A percentile compares a stretch with the other conserved stretches of the same genome.
Conservation (phyloP, 306 rosid species). For the Dicorynia guianensis region DNA sequence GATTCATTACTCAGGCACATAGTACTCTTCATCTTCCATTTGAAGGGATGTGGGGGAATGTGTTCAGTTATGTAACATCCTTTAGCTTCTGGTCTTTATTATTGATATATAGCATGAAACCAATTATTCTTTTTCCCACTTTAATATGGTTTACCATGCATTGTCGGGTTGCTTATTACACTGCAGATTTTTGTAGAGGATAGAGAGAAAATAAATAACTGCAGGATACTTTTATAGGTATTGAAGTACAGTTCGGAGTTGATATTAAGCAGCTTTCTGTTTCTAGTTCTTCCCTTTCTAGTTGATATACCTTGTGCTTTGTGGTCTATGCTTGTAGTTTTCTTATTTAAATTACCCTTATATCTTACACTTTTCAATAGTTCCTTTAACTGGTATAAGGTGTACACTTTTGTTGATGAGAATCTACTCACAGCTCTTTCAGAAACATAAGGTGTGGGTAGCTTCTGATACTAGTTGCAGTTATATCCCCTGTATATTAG, state of each 20-base stretch:
- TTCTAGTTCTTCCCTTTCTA: background rate
- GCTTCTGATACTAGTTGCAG: background rate
- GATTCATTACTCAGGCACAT: background rate
- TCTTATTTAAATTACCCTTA: background rate
- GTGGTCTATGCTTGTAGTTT: background rate
- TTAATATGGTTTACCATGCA: background rate
- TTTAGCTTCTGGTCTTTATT: background rate
- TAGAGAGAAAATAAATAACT: background rate
- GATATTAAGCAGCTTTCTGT: constrained; percentile 5
- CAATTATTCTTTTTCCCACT: background rate
- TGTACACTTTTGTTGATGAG: background rate
- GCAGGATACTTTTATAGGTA: background rate
- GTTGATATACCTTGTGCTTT: background rate
- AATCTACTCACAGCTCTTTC: background rate
- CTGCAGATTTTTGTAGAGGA: background rate
- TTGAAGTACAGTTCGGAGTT: background rate
- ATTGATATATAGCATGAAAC: background rate
- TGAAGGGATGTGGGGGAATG: constrained; percentile 3
- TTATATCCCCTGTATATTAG: background rate
- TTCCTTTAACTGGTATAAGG: background rate
- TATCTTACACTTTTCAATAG: background rate
- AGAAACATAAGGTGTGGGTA: background rate
- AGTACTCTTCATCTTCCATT: background rate
- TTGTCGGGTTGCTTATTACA: background rate
- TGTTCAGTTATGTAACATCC: background rate